Evolutionary conservation across 805 yeast genomes (phyloP), one percentile per base, ranked within the genome.

Genomic region (Candida sithepensis): DNA sequence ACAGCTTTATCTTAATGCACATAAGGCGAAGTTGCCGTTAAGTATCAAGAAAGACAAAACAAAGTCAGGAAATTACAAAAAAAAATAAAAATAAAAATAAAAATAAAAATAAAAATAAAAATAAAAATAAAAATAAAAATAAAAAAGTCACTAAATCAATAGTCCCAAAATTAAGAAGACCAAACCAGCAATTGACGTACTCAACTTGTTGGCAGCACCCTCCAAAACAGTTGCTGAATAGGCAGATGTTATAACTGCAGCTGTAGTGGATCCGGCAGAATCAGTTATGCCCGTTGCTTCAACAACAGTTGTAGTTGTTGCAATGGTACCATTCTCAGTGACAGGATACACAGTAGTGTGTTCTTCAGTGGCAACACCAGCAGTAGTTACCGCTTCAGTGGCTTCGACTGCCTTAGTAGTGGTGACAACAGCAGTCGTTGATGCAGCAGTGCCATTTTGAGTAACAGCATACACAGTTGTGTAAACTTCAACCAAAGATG

Each of bases 391-490:
- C 10, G 6, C 28, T 7, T 7, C 28, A 6, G 28, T 24, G 28
- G 28, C 10, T 6, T 24, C 6, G 10, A 24, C 28, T 10, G 34
- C 34, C 5, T 30, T 14, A 30, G 34, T 30, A 4, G 34, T 30
- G 6, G 5, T 5, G 16, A 30, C 14, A 22, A 39, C 30, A 6
- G 22, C 30, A 21, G 41, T 20, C 5, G 34, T 12, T 30, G 13
- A 10, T n/a, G 41, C n/a, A 23, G 16, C 32, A 18, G n/a, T 30
- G 23, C 23, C 21, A 20, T 21, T 21, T 37, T 37, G n/a, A 37
- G 39, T 18, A 37, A 30, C 34, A 14, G 39, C 21, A 42, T 24
- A 30, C 30, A 41, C 43, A 12, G 48, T 37, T 14, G 47, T 33
- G 44, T 26, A 33, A 26, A 14, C 36, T 28, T 20, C 13, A 37